A percentile compares a stretch with the other conserved stretches of the same genome.
Evolutionary conservation across 2,329 filamentous ascomycete species (phyloP).

Genomic region (Dactylellina leptospora): DNA sequence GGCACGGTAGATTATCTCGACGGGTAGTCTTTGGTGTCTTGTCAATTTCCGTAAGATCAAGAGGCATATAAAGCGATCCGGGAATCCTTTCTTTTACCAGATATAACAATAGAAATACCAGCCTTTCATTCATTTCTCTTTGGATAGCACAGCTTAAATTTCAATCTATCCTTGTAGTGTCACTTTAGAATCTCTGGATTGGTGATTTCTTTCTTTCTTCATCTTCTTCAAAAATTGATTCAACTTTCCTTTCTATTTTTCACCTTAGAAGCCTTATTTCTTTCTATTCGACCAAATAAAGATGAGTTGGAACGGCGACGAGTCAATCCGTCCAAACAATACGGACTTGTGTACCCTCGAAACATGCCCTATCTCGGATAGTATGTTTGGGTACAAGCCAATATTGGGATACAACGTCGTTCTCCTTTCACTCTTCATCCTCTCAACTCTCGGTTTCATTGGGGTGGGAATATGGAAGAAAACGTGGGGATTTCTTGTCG

Average conservation of each 20-base stretch:
- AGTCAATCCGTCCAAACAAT: conserved; percentile 1
- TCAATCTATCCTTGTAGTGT: not conserved
- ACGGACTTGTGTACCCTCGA: conserved; percentile 46
- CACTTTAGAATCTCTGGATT: no score
- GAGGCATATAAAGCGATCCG: no score
- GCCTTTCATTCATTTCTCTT: not conserved
- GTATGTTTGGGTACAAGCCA: conserved; percentile 53
- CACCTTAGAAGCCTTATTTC: not conserved
- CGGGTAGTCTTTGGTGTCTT: no score
- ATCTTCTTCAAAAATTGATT: not conserved
- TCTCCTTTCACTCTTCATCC: conserved; percentile 53
- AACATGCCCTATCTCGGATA: conserved; percentile 53
- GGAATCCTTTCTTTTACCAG: no score
- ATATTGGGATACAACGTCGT: conserved; percentile 53
- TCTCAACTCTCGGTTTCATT: conserved; percentile 52
- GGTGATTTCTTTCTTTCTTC: not conserved
- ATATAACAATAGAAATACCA: no score
- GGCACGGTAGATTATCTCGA: no score
- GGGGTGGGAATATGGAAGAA: conserved; percentile 54
- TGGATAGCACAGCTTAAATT: no score
- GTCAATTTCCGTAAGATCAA: no score
- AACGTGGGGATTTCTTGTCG: conserved; percentile 59
- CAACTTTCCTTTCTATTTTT: conserved; percentile 4
- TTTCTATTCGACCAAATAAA: not conserved
- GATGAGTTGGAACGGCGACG: conserved; percentile 20